These are phyloP conservation scores for Euryodendron excelsum DNA, from an alignment of 148 eudicot species.

Conservation along the genomic window DNA sequence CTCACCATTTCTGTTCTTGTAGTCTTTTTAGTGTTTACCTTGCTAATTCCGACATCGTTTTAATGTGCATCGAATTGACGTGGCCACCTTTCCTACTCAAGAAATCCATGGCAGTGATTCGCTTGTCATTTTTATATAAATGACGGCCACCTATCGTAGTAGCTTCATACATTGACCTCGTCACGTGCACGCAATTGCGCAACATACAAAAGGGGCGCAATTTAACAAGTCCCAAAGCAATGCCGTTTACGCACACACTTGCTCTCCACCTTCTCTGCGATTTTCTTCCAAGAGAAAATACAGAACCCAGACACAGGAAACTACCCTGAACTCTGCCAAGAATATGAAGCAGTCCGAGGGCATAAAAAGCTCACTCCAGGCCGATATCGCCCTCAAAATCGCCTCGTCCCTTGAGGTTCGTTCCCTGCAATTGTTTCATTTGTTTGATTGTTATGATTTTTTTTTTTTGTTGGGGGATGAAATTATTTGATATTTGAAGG, in stretches of 20 bases:
- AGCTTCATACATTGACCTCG: too few relatives aligned
- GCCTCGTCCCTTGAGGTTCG: slow-evolving; percentile 62
- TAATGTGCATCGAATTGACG: too few relatives aligned
- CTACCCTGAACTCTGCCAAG: background rate
- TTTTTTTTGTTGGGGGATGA: background rate
- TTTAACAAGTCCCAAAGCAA: too few relatives aligned
- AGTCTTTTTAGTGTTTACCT: too few relatives aligned
- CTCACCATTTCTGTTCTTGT: too few relatives aligned
- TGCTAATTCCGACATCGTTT: too few relatives aligned
- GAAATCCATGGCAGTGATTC: too few relatives aligned
- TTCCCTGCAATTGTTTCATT: background rate
- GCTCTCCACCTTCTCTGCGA: background rate
- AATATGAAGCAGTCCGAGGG: slow-evolving; percentile 21
- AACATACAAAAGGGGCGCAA: too few relatives aligned
- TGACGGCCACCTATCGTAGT: too few relatives aligned
- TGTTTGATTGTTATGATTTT: background rate
- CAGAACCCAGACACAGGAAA: background rate
- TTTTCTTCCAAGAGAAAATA: slow-evolving; percentile 10
- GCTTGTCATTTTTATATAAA: too few relatives aligned
- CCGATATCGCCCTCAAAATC: slow-evolving; percentile 58
- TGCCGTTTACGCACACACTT: background rate
- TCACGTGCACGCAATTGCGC: too few relatives aligned
- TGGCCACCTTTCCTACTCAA: too few relatives aligned
- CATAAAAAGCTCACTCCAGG: slow-evolving; percentile 41
- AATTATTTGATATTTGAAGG: slow-evolving; percentile 36